phyloP scores from a whole-genome alignment of 352 stramenopile species.

The Aphanomyces invadans region DNA sequence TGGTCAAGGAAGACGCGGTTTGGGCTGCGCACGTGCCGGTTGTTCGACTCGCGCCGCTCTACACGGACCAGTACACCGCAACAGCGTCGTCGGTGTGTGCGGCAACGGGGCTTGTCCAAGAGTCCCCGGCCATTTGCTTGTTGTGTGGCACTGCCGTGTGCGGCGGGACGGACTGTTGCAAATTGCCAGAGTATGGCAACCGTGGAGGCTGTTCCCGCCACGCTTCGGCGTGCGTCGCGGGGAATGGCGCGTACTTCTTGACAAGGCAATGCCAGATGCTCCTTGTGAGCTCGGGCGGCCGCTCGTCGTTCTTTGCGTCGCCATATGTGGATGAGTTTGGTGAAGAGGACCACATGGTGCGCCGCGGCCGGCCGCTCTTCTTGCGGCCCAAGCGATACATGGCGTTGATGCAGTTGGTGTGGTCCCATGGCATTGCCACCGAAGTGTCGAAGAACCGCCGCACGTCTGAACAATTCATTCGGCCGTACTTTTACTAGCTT shows the following conservation, averaged over 20 bases:
- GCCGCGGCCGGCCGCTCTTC: constrained; percentile 63
- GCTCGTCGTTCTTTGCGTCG: constrained; percentile 78
- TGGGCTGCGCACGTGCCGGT: constrained; percentile 26
- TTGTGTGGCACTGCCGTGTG: constrained; percentile 71
- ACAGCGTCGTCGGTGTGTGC: constrained; percentile 60
- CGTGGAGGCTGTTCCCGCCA: constrained; percentile 73
- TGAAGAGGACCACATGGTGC: constrained; percentile 80
- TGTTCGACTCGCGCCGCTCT: constrained; percentile 50
- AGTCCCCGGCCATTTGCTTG: constrained; percentile 74
- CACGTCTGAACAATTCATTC: constrained; percentile 82
- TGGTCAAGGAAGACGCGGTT: not conserved
- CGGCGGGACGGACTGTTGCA: constrained; percentile 72
- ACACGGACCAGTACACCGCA: constrained; percentile 66
- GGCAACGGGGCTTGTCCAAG: constrained; percentile 56
- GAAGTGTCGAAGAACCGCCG: constrained; percentile 74
- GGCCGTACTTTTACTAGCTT: constrained; percentile 78
- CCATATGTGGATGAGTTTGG: constrained; percentile 85
- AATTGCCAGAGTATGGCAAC: too few species aligned
- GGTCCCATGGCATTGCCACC: constrained; percentile 71
- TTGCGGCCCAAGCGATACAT: constrained; percentile 68
- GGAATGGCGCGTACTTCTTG: constrained; percentile 74
- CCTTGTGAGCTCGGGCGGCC: constrained; percentile 49
- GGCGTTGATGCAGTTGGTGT: constrained; percentile 57
- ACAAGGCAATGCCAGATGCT: constrained; percentile 71
- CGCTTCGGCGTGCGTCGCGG: constrained; percentile 59